Evolutionary conservation across 176 grass and related monocot genomes (phyloP), one percentile per base, ranked within the genome.

Genomic region (Poa pratensis): DNA sequence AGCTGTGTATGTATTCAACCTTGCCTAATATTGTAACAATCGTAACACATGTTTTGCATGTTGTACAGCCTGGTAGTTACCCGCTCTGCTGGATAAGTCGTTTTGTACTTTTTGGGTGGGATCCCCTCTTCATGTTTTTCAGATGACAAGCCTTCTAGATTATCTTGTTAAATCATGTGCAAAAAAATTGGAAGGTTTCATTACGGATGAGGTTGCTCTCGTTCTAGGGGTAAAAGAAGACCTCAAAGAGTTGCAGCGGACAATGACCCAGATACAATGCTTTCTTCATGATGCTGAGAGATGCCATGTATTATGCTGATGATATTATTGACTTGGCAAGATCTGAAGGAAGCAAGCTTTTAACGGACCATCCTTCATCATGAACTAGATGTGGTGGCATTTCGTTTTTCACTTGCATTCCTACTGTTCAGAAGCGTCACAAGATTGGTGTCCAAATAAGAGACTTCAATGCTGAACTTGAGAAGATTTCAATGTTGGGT

Each of bases 271-370:
- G 4, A 76, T 92, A 35, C 60, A 80, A 17, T 66, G 83, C 11
- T 30, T 86, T 65, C 75, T 92, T 11, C 63, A 57, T 15, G 35
- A 69, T 32, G 83, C 83, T 28, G 4, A 85, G 68, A 67, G 84
- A 92, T 86, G 34, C 85, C 9, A 89, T 89, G 69, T 86, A 89
- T 22, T 77, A 89, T 26, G 84, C 80, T 19, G 87, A 87, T 22
- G 87, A 89, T 62, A 84, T 92, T 16, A 72, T 89, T 2, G 91
- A 92, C 50, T 18, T 70, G 45, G 86, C 64, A 10, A 84, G 46
- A 62, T 78, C 35, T 7, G 60, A 87, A 78, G 81, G 76, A 58
- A 11, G 46, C 10, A 80, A 78, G 20, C 52, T 70, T 18, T 34
- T 63, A 20, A 30, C 53, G 2, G 69, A 86, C 10, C 5, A 5